Evolutionary conservation across 345 rosid species (phyloP).

Genomic region (Pistacia vera): DNA sequence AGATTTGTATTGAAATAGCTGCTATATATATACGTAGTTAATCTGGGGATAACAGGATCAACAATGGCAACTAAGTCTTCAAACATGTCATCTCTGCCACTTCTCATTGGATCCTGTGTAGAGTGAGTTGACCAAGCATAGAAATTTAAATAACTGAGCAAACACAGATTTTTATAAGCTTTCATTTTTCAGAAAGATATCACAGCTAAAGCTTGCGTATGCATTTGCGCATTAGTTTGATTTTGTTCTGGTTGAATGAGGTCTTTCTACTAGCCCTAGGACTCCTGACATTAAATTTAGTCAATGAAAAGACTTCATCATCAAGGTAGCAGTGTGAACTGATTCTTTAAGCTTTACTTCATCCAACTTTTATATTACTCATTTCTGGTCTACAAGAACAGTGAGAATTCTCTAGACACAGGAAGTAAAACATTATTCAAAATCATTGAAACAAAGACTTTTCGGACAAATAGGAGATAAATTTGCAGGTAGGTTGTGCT

Average conservation of each 20-base stretch:
- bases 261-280: neutral
- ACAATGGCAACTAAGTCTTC: slow-evolving; percentile 74
- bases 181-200: neutral
- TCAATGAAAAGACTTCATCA: neutral
- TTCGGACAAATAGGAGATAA: neutral
- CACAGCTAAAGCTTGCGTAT: neutral
- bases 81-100: slow-evolving; percentile 83
- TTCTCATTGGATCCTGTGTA: slow-evolving; percentile 96
- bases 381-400: neutral
- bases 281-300: neutral
- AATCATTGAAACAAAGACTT: neutral
- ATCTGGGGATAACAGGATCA: slow-evolving; percentile 17
- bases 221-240: neutral
- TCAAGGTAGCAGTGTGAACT: neutral
- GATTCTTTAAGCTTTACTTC: neutral
- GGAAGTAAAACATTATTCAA: neutral
- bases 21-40: neutral
- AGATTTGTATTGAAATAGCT: neutral
- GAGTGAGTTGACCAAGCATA: neutral
- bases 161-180: neutral
- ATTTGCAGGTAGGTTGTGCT: too few relatives aligned
- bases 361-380: neutral
- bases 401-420: neutral
- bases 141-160: neutral
- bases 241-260: neutral